Conservation (phyloP, 805 yeast genomes). For the Candida silvicultrix region DNA sequence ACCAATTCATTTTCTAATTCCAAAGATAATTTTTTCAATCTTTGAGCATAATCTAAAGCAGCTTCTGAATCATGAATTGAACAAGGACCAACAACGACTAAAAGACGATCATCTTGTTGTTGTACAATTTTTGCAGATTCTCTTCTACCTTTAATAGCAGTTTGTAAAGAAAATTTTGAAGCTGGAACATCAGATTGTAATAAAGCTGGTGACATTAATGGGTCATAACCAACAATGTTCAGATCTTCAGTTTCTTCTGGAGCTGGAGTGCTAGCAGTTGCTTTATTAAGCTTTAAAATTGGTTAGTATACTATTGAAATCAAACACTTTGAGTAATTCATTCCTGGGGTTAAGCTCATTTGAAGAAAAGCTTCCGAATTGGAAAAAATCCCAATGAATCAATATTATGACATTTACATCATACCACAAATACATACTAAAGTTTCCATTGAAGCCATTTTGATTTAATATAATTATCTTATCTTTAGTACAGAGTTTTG, state of each 20-base stretch:
- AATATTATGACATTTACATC: too few relatives aligned
- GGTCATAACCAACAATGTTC: conserved; percentile 87
- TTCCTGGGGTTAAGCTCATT: not conserved
- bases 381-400: too few relatives aligned
- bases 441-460: not conserved
- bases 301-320: too few relatives aligned
- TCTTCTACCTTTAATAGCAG: conserved; percentile 72
- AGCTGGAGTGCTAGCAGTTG: conserved; percentile 9
- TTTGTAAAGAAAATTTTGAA: conserved; percentile 42
- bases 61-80: conserved; percentile 89
- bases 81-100: conserved; percentile 94
- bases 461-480: too few relatives aligned
- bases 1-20: conserved; percentile 72
- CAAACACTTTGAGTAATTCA: not conserved
- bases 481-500: too few relatives aligned
- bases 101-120: conserved; percentile 74
- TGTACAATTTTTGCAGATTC: conserved; percentile 70
- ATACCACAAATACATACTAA: not conserved
- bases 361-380: too few relatives aligned
- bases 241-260: conserved; percentile 51
- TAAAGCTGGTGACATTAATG: conserved; percentile 87
- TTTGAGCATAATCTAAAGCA: conserved; percentile 80
- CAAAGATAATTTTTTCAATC: conserved; percentile 59
- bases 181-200: conserved; percentile 82
- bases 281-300: not conserved